These are phyloP conservation scores for Yamadazyma paraphyllophila DNA, from an alignment of 805 yeast genomes.

Conservation along the genomic window DNA sequence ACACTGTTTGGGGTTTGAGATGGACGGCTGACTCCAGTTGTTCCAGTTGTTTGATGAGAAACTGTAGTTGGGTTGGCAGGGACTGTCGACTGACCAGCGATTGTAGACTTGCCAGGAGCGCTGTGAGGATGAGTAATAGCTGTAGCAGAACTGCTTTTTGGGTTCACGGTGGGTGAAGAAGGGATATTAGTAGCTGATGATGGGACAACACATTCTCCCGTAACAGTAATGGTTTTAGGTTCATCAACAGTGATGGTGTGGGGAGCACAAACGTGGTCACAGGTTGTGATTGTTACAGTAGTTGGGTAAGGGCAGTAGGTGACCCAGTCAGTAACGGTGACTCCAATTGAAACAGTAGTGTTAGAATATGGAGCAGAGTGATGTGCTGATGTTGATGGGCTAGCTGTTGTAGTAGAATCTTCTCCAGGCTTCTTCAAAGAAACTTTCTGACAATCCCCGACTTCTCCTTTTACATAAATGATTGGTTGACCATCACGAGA, in stretches of 20 bases:
- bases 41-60: no score
- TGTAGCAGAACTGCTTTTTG: background rate
- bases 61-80: no score
- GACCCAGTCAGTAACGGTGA: conserved; percentile 33
- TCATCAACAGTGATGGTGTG: conserved; percentile 28
- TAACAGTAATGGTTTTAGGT: conserved; percentile 32
- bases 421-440: conserved; percentile 8
- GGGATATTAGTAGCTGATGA: conserved; percentile 10
- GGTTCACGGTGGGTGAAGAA: conserved; percentile 10
- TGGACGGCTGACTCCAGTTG: background rate
- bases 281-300: conserved; percentile 31
- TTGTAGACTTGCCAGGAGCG: background rate
- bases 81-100: background rate
- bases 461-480: conserved; percentile 6
- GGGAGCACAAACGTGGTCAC: conserved; percentile 26
- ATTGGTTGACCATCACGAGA: conserved; percentile 18
- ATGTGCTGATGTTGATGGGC: conserved; percentile 21
- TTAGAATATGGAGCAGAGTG: conserved; percentile 28
- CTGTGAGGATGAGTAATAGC: no score
- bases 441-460: conserved; percentile 9
- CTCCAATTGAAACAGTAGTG: conserved; percentile 20
- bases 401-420: conserved; percentile 5
- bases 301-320: conserved; percentile 40
- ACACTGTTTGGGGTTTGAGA: conserved; percentile 8
- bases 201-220: conserved; percentile 31